Evolutionary conservation across 192 early-diverging fungal species (phyloP).

Genomic region (Gigaspora rosea): DNA sequence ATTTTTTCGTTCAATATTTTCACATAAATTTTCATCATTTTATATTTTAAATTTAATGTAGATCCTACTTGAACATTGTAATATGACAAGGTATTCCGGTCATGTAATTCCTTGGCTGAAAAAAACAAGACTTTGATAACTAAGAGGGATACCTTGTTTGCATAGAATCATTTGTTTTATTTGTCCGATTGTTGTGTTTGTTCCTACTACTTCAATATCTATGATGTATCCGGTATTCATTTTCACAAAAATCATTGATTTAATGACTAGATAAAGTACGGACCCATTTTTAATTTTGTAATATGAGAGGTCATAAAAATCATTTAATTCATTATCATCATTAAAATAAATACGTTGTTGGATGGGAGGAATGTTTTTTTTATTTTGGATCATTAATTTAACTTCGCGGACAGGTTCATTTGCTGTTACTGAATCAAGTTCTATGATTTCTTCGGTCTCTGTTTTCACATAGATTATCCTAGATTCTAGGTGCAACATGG

Average conservation of each 20-base stretch:
- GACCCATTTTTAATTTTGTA: neutral
- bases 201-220: neutral
- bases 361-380: neutral
- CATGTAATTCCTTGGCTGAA: neutral
- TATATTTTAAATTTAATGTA: neutral
- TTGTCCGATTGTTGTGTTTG: neutral
- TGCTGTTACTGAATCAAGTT: neutral
- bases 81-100: constrained; percentile 12
- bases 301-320: neutral
- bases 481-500: constrained; percentile 4
- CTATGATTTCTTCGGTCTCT: neutral
- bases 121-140: neutral
- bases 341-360: neutral
- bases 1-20: constrained; percentile 84
- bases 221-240: neutral
- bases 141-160: neutral
- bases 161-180: neutral
- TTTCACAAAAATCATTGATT: constrained; percentile 10
- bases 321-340: neutral
- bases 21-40: constrained; percentile 34
- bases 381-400: neutral
- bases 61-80: constrained; percentile 9
- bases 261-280: neutral
- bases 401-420: neutral
- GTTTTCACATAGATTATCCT: neutral